Percentiles rank a stretch among this genome's conserved stretches.
phyloP scores from a whole-genome alignment of 768 basidiomycete species.

The Obba rivulosa region DNA sequence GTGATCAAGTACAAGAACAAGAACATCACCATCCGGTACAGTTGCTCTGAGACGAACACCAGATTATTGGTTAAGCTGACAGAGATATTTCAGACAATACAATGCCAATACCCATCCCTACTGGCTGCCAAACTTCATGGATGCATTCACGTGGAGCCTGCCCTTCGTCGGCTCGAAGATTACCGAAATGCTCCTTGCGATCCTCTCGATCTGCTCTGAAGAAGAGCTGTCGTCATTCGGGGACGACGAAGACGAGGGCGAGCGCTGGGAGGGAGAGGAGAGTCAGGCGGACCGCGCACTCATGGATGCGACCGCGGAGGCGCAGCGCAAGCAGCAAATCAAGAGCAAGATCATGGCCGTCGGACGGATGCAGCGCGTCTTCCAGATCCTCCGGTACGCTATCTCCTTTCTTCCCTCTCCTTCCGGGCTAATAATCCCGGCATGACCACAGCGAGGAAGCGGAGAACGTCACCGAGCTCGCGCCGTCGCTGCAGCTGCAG shows the following conservation, averaged over 20 bases:
- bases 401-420: background rate
- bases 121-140: constrained; percentile 99
- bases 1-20: constrained; percentile 97
- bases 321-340: constrained; percentile 68
- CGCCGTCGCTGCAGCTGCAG: constrained; percentile 29
- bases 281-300: constrained; percentile 15
- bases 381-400: constrained; percentile 79
- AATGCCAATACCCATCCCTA: constrained; percentile 62
- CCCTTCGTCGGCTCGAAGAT: constrained; percentile 99
- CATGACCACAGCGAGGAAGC: constrained; percentile 61
- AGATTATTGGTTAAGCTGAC: background rate
- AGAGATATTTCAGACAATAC: constrained; percentile 19
- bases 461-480: constrained; percentile 70
- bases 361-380: constrained; percentile 86
- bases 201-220: constrained; percentile 92
- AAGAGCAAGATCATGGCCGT: constrained; percentile 94
- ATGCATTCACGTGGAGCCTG: constrained; percentile 97
- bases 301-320: constrained; percentile 33
- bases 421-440: background rate
- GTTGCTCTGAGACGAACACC: background rate
- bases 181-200: constrained; percentile 96
- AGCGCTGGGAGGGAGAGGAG: background rate
- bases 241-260: constrained; percentile 15
- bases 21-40: constrained; percentile 86
- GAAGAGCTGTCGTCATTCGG: constrained; percentile 62